Conservation (phyloP, 192 early-diverging fungal genomes). For the Spinellus fusiger region DNA sequence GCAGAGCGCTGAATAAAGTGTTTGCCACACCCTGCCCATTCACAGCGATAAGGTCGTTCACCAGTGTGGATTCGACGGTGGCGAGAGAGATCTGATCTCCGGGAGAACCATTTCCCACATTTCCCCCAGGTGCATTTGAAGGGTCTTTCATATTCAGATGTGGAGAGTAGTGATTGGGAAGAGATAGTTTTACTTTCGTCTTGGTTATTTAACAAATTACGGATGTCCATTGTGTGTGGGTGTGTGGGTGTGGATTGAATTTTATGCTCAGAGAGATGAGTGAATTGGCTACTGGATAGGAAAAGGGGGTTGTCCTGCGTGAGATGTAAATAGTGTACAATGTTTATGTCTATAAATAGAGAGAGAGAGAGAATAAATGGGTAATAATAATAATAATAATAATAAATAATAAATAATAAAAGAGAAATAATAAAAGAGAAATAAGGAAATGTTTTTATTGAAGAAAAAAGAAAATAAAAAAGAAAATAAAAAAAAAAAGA, state of each 20-base stretch:
- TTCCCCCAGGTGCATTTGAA: constrained; percentile 52
- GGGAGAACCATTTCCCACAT: constrained; percentile 63
- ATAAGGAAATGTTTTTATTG: not conserved
- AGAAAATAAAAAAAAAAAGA: constrained; percentile 1
- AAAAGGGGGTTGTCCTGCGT: not conserved
- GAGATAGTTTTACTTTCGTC: constrained; percentile 2
- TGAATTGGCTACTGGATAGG: not conserved
- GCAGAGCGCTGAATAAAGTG: constrained; percentile 75
- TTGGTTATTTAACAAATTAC: constrained; percentile 12
- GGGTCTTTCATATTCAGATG: constrained; percentile 22
- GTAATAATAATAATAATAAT: too few relatives aligned
- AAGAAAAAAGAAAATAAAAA: constrained; percentile 5
- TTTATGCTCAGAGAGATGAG: not conserved
- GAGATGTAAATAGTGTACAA: not conserved
- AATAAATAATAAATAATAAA: not conserved
- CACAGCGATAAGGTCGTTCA: constrained; percentile 65
- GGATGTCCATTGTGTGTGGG: constrained; percentile 10
- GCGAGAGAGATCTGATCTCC: constrained; percentile 64
- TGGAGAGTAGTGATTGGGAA: constrained; percentile 14
- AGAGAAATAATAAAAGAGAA: not conserved
- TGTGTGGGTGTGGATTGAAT: not conserved
- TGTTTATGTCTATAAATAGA: not conserved
- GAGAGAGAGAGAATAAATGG: not conserved
- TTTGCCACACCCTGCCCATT: constrained; percentile 60
- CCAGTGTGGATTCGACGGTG: constrained; percentile 69